These are phyloP conservation scores for Catunica adiposa DNA, from an alignment of 2,329 filamentous ascomycete species.

Conservation along the genomic window DNA sequence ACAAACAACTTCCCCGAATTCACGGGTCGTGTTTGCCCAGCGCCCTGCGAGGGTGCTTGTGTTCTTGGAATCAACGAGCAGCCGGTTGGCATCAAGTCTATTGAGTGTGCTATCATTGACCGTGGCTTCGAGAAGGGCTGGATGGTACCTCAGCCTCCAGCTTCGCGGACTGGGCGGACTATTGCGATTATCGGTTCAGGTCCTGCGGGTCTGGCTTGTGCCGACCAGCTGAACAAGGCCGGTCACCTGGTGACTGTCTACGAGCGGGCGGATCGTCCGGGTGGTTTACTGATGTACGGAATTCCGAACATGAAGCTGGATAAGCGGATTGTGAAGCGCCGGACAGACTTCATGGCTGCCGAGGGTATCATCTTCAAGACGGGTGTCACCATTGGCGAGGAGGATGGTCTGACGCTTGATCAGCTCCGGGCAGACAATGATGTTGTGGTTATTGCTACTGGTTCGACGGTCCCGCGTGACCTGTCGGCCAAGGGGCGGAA, in stretches of 20 bases:
- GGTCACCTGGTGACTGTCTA: slow-evolving; percentile 82
- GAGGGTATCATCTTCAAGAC: slow-evolving; percentile 77
- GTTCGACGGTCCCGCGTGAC: slow-evolving; percentile 84
- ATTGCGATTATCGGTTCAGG: slow-evolving; percentile 84
- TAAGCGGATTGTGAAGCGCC: slow-evolving; percentile 90
- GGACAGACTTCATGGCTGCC: slow-evolving; percentile 83
- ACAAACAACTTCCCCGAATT: slow-evolving; percentile 99
- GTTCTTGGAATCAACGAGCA: slow-evolving; percentile 95
- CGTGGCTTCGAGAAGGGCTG: slow-evolving; percentile 95
- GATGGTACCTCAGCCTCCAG: slow-evolving; percentile 74
- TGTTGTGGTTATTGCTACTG: slow-evolving; percentile 79
- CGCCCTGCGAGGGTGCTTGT: slow-evolving; percentile 90
- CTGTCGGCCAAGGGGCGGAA: slow-evolving; percentile 79
- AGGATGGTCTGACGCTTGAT: slow-evolving; percentile 42
- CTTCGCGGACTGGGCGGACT: slow-evolving; percentile 71
- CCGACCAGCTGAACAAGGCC: slow-evolving; percentile 86
- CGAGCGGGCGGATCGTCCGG: slow-evolving; percentile 77
- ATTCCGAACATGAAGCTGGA: slow-evolving; percentile 99
- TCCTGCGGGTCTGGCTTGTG: slow-evolving; percentile 73
- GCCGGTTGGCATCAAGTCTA: slow-evolving; percentile 94
- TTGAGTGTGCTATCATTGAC: slow-evolving; percentile 95
- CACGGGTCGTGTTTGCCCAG: slow-evolving; percentile 89
- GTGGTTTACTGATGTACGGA: slow-evolving; percentile 92
- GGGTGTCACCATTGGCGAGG: slow-evolving; percentile 53
- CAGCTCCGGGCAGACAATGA: slow-evolving; percentile 60